Percentiles rank a stretch among this genome's conserved stretches.
Conservation (phyloP, 768 basidiomycete genomes). For the Hemileccinum rubropunctum region DNA sequence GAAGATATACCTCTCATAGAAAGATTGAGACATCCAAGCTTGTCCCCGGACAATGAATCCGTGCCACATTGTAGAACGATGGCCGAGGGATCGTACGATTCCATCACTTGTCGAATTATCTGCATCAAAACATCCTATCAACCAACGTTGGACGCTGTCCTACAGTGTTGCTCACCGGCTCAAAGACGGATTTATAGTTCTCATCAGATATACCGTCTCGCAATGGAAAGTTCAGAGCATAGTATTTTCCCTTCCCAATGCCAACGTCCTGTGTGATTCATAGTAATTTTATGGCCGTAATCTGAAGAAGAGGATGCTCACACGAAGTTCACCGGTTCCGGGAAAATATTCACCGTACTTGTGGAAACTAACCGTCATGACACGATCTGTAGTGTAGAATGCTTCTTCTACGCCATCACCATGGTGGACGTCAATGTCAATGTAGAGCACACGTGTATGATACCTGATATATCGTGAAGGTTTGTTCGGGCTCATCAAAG, state of each 20-base stretch:
- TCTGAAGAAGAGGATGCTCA: slow-evolving; percentile 34
- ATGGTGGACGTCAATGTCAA: slow-evolving; percentile 98
- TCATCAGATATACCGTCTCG: slow-evolving; percentile 95
- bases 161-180: slow-evolving; percentile 62
- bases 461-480: slow-evolving; percentile 49
- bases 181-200: slow-evolving; percentile 92
- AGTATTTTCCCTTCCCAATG: slow-evolving; percentile 91
- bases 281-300: slow-evolving; percentile 5
- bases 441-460: slow-evolving; percentile 92
- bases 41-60: slow-evolving; percentile 95
- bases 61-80: slow-evolving; percentile 97
- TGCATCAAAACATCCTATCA: slow-evolving; percentile 28
- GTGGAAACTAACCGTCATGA: slow-evolving; percentile 98
- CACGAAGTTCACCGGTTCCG: slow-evolving; percentile 94
- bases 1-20: slow-evolving; percentile 78
- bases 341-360: slow-evolving; percentile 99
- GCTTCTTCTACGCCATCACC: slow-evolving; percentile 99
- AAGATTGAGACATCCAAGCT: slow-evolving; percentile 92
- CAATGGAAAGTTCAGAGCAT: slow-evolving; percentile 91
- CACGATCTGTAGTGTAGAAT: slow-evolving; percentile 97
- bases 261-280: slow-evolving; percentile 69
- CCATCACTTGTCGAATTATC: slow-evolving; percentile 94
- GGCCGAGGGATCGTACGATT: slow-evolving; percentile 90
- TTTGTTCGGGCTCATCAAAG: not conserved
- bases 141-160: not conserved